Evolutionary conservation across 1,284 basidiomycete species (phyloP).

Genomic region (Thelephora terrestris): DNA sequence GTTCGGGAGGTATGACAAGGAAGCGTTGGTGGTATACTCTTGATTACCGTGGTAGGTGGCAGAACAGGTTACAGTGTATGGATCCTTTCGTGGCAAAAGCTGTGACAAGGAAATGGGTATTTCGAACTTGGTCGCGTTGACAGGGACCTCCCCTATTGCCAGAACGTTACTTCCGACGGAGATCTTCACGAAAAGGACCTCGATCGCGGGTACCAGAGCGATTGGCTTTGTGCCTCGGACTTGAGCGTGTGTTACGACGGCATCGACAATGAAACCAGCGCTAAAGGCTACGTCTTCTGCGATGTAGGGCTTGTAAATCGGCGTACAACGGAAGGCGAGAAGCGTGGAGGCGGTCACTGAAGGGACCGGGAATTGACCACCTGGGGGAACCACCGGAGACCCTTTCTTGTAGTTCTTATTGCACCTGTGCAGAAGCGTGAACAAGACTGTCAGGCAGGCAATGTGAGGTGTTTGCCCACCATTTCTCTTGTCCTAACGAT

Average conservation of each 20-base stretch:
- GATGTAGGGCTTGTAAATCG: constrained; percentile 59
- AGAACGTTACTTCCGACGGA: constrained; percentile 31
- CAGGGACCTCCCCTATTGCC: constrained; percentile 33
- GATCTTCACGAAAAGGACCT: constrained; percentile 29
- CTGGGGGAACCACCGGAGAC: constrained; percentile 41
- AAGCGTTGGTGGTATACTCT: constrained; percentile 34
- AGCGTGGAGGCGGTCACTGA: constrained; percentile 37
- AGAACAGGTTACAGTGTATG: constrained; percentile 44
- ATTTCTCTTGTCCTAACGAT: too few species aligned
- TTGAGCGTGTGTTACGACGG: constrained; percentile 39
- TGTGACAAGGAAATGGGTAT: constrained; percentile 38
- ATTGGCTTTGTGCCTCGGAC: constrained; percentile 40
- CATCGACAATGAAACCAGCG: constrained; percentile 45
- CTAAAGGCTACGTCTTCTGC: constrained; percentile 34
- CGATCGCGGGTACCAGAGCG: constrained; percentile 21
- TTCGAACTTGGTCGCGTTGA: constrained; percentile 42
- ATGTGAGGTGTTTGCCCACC: too few species aligned
- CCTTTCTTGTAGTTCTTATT: constrained; percentile 54
- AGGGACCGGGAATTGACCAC: constrained; percentile 49
- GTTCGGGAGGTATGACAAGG: constrained; percentile 48
- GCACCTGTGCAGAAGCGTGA: constrained; percentile 34
- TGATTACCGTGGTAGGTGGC: constrained; percentile 29
- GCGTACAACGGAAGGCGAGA: constrained; percentile 57
- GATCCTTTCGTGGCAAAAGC: constrained; percentile 32
- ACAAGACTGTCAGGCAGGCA: too few species aligned